phyloP scores from a whole-genome alignment of 768 basidiomycete species.

The Dioszegia crocea region DNA sequence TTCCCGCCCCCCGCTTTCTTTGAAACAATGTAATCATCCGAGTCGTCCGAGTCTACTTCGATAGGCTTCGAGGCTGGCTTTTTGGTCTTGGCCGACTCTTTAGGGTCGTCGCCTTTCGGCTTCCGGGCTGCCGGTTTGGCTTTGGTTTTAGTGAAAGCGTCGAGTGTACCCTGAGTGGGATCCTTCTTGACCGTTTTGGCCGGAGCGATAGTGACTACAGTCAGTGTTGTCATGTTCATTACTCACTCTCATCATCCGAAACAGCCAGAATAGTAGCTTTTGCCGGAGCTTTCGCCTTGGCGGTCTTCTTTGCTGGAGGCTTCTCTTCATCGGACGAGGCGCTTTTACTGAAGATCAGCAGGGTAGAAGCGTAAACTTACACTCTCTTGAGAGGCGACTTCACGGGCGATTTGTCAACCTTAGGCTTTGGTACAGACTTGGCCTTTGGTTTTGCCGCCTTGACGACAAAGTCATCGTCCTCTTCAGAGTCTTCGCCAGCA shows the following conservation, averaged over 20 bases:
- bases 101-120: constrained; percentile 4
- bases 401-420: constrained; percentile 13
- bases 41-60: constrained; percentile 1
- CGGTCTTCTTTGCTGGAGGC: constrained; percentile 47
- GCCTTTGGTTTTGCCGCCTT: constrained; percentile 45
- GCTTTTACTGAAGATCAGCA: constrained; percentile 10
- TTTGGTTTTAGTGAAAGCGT: constrained; percentile 4
- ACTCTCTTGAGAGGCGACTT: constrained; percentile 15
- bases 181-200: constrained; percentile 16
- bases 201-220: no score
- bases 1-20: constrained; percentile 16
- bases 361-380: not conserved
- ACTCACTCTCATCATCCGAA: constrained; percentile 28
- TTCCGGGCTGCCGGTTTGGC: constrained; percentile 7
- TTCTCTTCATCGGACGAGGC: constrained; percentile 33
- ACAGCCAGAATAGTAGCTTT: constrained; percentile 24
- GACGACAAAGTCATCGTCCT: constrained; percentile 56
- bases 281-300: constrained; percentile 24
- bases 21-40: constrained; percentile 13
- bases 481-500: constrained; percentile 46
- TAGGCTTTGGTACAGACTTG: constrained; percentile 34
- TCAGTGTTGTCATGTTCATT: not conserved
- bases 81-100: constrained; percentile 26
- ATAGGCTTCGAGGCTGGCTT: not conserved
- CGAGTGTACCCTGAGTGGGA: constrained; percentile 5